A percentile compares a stretch with the other conserved stretches of the same genome.
These are phyloP conservation scores for Podospora conica DNA, from an alignment of 495 filamentous ascomycete species.

Conservation along the genomic window DNA sequence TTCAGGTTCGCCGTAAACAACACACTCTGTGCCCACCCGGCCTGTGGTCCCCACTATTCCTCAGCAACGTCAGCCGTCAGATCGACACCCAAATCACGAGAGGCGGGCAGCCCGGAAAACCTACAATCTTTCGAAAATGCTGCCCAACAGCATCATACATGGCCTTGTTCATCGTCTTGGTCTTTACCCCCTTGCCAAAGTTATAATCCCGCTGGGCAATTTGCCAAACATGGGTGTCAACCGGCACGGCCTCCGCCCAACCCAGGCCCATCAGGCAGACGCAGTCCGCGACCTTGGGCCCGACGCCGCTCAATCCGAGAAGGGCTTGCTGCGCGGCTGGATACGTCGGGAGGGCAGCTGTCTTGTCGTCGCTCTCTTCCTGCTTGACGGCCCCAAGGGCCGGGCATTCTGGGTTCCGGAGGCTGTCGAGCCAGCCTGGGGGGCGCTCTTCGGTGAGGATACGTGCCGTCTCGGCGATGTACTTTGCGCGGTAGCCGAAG, in stretches of 20 bases:
- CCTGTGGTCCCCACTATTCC: slow-evolving; percentile 77
- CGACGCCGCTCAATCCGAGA: slow-evolving; percentile 74
- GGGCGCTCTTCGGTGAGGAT: slow-evolving; percentile 62
- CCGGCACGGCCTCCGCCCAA: slow-evolving; percentile 91
- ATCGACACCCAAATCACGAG: not conserved
- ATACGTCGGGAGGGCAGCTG: slow-evolving; percentile 43
- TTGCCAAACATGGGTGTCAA: slow-evolving; percentile 99
- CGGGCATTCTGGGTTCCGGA: slow-evolving; percentile 72
- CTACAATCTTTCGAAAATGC: slow-evolving; percentile 67
- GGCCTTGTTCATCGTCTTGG: slow-evolving; percentile 78
- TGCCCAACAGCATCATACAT: slow-evolving; percentile 88
- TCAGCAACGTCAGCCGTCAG: not conserved
- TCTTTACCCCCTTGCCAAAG: slow-evolving; percentile 69
- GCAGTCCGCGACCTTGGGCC: slow-evolving; percentile 95
- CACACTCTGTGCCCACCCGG: slow-evolving; percentile 96
- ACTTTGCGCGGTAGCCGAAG: slow-evolving; percentile 92
- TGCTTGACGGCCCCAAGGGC: slow-evolving; percentile 39
- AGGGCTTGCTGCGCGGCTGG: slow-evolving; percentile 75
- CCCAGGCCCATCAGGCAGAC: slow-evolving; percentile 94
- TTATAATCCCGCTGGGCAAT: slow-evolving; percentile 94
- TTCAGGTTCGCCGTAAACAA: slow-evolving; percentile 91
- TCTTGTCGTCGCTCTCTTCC: not conserved
- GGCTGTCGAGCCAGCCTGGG: slow-evolving; percentile 64
- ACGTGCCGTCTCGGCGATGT: slow-evolving; percentile 76
- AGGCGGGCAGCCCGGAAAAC: not conserved